phyloP scores from a whole-genome alignment of 495 filamentous ascomycete species.

The Podospora comata region DNA sequence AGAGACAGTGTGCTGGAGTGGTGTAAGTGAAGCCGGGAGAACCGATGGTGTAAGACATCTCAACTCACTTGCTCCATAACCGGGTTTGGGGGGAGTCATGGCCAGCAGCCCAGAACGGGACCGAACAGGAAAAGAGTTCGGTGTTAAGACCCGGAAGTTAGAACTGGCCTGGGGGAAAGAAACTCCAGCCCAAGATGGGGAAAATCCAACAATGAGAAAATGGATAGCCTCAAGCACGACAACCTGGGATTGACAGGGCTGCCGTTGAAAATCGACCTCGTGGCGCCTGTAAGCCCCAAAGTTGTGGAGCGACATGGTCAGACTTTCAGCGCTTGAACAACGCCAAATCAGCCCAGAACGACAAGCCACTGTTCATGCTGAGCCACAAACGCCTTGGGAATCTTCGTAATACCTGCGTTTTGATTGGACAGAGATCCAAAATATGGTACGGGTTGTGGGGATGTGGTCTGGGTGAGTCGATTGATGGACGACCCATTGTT shows the following conservation, averaged over 20 bases:
- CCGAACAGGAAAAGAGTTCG: neutral
- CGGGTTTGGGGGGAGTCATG: neutral
- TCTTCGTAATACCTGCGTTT: constrained; percentile 23
- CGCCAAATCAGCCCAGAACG: constrained; percentile 31
- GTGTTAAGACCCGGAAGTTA: constrained; percentile 1
- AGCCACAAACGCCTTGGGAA: constrained; percentile 20
- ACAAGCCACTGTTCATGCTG: constrained; percentile 26
- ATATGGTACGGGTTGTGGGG: neutral
- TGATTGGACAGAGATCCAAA: constrained; percentile 23
- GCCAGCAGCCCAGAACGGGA: neutral
- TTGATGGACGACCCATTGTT: constrained; percentile 2
- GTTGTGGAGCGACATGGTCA: constrained; percentile 13
- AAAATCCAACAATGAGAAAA: neutral
- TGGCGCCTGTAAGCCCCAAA: neutral
- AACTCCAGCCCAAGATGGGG: neutral
- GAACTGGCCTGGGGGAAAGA: neutral
- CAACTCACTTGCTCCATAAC: neutral
- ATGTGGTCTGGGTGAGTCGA: constrained; percentile 1
- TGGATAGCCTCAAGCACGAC: constrained; percentile 6
- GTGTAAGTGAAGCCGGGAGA: neutral
- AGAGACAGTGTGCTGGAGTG: neutral
- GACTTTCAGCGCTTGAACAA: constrained; percentile 9
- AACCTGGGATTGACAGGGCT: constrained; percentile 1
- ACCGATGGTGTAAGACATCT: neutral
- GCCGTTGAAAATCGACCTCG: neutral